A percentile compares a stretch with the other conserved stretches of the same genome.
These are phyloP conservation scores for Sarocladiaceae sp. DNA, from an alignment of 2,329 filamentous ascomycete genomes.

Conservation along the genomic window DNA sequence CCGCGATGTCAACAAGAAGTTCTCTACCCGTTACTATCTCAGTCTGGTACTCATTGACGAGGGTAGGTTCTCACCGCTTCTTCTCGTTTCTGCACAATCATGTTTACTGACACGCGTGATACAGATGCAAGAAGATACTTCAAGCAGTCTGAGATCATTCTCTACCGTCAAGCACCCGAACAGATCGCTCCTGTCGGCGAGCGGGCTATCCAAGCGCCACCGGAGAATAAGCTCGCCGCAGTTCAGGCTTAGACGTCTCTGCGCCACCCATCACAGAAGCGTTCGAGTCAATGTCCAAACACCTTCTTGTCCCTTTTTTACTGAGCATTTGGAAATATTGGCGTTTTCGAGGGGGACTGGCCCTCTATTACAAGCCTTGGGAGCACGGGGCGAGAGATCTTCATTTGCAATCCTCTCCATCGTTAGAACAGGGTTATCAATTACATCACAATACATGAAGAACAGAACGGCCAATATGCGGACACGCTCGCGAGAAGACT, in stretches of 20 bases:
- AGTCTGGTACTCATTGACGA: conserved; percentile 94
- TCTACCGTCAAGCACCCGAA: conserved; percentile 76
- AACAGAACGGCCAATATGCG: too few relatives aligned
- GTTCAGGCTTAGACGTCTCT: conserved; percentile 10
- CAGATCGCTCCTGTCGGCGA: conserved; percentile 31
- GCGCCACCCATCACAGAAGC: conserved; percentile 1
- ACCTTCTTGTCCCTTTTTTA: conserved; percentile 18
- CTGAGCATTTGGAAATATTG: conserved; percentile 14
- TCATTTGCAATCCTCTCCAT: conserved; percentile 1
- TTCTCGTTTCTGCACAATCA: not conserved
- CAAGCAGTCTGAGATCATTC: conserved; percentile 97
- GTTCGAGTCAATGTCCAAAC: conserved; percentile 8
- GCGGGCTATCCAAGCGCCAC: conserved; percentile 34
- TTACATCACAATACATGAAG: too few relatives aligned
- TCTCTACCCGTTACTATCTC: conserved; percentile 95
- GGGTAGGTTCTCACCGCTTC: conserved; percentile 44
- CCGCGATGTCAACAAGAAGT: conserved; percentile 99
- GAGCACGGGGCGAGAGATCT: conserved; percentile 4
- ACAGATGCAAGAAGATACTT: conserved; percentile 93
- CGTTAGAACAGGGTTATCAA: not conserved
- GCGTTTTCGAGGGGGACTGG: conserved; percentile 7
- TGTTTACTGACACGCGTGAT: conserved; percentile 14
- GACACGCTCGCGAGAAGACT: too few relatives aligned
- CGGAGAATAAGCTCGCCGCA: conserved; percentile 37
- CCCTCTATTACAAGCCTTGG: conserved; percentile 6